These are phyloP conservation scores for Huntiella abstrusa DNA, from an alignment of 2,329 filamentous ascomycete genomes.

Conservation along the genomic window DNA sequence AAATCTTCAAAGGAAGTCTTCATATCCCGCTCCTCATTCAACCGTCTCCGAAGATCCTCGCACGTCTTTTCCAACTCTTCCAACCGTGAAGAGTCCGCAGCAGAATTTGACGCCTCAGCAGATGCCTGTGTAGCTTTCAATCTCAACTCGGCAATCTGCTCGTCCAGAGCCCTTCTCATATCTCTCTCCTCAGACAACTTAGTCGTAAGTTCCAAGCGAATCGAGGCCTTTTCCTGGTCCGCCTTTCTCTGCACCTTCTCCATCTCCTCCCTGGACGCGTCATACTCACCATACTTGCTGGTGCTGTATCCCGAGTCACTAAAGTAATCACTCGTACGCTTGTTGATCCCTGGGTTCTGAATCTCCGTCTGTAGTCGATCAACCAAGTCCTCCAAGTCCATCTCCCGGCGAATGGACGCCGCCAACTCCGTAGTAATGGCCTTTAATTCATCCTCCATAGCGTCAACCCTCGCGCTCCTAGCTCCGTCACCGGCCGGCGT, in stretches of 20 bases:
- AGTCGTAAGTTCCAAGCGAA: slow-evolving; percentile 67
- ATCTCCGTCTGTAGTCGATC: slow-evolving; percentile 71
- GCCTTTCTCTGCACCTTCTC: slow-evolving; percentile 65
- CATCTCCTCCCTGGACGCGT: slow-evolving; percentile 45
- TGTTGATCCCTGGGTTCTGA: slow-evolving; percentile 38
- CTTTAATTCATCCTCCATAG: slow-evolving; percentile 85
- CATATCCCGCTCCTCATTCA: slow-evolving; percentile 67
- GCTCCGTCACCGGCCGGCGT: slow-evolving; percentile 19
- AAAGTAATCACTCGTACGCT: slow-evolving; percentile 90
- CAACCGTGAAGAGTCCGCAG: slow-evolving; percentile 41
- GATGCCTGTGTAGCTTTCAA: slow-evolving; percentile 52
- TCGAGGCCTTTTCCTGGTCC: slow-evolving; percentile 78
- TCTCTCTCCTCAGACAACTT: slow-evolving; percentile 77
- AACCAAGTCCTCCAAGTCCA: slow-evolving; percentile 88
- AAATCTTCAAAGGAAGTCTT: slow-evolving; percentile 93
- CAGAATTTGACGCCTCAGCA: slow-evolving; percentile 32
- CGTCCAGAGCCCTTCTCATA: slow-evolving; percentile 56
- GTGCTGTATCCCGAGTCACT: slow-evolving; percentile 89
- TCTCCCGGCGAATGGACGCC: slow-evolving; percentile 79
- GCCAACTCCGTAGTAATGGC: slow-evolving; percentile 88
- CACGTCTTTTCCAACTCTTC: slow-evolving; percentile 63
- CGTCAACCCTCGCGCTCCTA: slow-evolving; percentile 39
- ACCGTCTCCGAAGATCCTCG: slow-evolving; percentile 63
- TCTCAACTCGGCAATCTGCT: slow-evolving; percentile 67
- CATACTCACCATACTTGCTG: slow-evolving; percentile 50